A percentile compares a stretch with the other conserved stretches of the same genome.
phyloP scores from a whole-genome alignment of 192 early-diverging fungal genomes.

The Podila epicladia region DNA sequence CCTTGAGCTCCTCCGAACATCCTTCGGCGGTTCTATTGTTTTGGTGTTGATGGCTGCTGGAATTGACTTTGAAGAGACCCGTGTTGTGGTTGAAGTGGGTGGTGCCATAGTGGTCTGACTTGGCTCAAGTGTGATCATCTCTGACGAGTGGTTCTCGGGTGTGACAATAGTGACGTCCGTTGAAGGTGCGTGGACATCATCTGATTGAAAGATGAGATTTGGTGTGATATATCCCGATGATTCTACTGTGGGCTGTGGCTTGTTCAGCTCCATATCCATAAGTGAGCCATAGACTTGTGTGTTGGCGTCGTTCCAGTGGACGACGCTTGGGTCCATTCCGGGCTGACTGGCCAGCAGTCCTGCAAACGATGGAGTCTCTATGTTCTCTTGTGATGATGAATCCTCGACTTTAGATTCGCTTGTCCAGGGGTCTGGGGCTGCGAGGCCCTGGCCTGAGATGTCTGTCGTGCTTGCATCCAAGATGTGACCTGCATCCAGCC shows the following conservation, averaged over 20 bases:
- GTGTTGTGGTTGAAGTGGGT: not conserved
- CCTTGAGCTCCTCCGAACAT: conserved; percentile 29
- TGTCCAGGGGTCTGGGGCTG: not conserved
- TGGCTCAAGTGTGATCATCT: too few species aligned
- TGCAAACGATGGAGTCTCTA: not conserved
- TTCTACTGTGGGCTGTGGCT: conserved; percentile 1
- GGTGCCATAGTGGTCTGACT: not conserved
- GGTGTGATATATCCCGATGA: conserved; percentile 27
- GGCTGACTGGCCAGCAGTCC: not conserved
- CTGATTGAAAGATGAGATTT: conserved; percentile 28
- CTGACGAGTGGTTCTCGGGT: too few species aligned
- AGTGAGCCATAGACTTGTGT: conserved; percentile 22
- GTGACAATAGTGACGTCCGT: not conserved
- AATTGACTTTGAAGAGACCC: not conserved
- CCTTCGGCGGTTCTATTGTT: not conserved
- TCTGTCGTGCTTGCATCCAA: not conserved
- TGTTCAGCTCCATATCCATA: conserved; percentile 47
- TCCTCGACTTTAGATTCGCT: not conserved
- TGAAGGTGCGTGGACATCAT: not conserved
- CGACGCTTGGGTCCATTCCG: conserved; percentile 1
- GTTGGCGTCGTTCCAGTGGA: conserved; percentile 7
- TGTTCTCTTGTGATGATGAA: conserved; percentile 1
- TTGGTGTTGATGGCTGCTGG: not conserved
- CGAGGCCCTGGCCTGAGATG: not conserved
- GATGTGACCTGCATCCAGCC: not conserved